Conservation (phyloP, 2,329 filamentous ascomycete genomes). For the Arthrobotrys iridis region DNA sequence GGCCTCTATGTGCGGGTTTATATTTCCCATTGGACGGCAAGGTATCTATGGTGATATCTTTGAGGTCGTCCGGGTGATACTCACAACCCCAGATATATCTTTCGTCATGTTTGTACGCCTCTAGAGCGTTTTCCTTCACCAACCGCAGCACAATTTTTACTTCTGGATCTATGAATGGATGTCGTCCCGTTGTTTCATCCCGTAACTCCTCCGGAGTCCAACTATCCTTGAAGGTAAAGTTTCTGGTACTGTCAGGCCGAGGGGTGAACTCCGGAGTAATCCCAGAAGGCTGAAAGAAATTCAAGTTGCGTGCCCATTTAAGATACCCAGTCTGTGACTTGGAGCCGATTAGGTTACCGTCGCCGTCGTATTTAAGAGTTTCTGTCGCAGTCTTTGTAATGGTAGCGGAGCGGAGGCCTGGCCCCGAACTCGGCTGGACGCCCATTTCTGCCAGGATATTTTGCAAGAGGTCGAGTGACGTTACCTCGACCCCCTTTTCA, state of each 20-base stretch:
- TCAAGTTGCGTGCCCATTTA: neutral
- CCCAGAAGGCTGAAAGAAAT: constrained; percentile 11
- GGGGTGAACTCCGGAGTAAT: neutral
- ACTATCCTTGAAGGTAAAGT: constrained; percentile 4
- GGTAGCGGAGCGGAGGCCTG: too few species aligned
- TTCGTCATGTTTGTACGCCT: neutral
- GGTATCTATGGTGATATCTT: constrained; percentile 30
- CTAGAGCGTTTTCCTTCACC: neutral
- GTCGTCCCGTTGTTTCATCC: constrained; percentile 21
- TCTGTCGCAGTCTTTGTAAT: too few species aligned
- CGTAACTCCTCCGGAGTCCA: constrained; percentile 20
- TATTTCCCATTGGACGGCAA: constrained; percentile 31
- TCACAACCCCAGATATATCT: constrained; percentile 16
- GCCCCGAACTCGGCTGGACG: too few species aligned
- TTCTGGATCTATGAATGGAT: constrained; percentile 48
- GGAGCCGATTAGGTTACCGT: neutral
- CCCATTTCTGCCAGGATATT: too few species aligned
- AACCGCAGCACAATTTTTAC: neutral
- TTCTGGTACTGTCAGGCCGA: constrained; percentile 10
- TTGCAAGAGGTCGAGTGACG: too few species aligned
- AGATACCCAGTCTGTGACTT: neutral
- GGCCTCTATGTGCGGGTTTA: constrained; percentile 34
- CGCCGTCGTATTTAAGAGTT: too few species aligned
- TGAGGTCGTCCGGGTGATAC: constrained; percentile 38
- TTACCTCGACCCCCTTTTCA: too few species aligned